These are phyloP conservation scores for Solanum aculeatissimum DNA, from an alignment of 305 asterid genomes.

Conservation along the genomic window DNA sequence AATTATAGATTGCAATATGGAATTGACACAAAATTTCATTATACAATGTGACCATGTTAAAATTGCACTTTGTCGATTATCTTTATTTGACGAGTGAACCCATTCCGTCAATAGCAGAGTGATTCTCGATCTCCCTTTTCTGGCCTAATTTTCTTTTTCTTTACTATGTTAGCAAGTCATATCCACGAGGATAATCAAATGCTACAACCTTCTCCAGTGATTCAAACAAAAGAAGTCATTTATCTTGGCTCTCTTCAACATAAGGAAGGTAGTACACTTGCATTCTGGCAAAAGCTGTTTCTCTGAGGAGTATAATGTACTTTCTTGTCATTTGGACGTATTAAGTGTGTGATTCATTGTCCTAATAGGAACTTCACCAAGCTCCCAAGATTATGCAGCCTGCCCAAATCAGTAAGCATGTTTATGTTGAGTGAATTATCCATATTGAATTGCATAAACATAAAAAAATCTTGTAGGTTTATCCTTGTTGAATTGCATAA, in stretches of 20 bases:
- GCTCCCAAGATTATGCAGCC: constrained; percentile 29
- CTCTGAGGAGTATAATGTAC: constrained; percentile 1
- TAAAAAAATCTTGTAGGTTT: background rate
- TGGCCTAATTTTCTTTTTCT: constrained; percentile 11
- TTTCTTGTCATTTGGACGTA: constrained; percentile 6
- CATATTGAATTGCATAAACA: background rate
- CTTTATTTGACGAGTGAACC: background rate
- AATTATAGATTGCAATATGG: background rate
- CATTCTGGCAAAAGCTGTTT: constrained; percentile 1
- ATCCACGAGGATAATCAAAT: constrained; percentile 29
- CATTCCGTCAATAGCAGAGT: background rate
- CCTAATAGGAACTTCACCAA: constrained; percentile 41
- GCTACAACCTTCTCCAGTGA: constrained; percentile 23
- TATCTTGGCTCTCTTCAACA: constrained; percentile 22
- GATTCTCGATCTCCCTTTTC: background rate
- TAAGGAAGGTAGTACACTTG: constrained; percentile 24
- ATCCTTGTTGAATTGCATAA: background rate
- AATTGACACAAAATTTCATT: background rate
- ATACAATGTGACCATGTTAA: background rate
- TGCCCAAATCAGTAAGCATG: constrained; percentile 45
- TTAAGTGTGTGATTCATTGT: constrained; percentile 10
- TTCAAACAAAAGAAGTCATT: constrained; percentile 16
- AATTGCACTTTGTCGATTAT: background rate
- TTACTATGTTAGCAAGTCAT: constrained; percentile 25
- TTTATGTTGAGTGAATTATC: background rate